Evolutionary conservation across 805 yeast species (phyloP), one percentile per base, ranked within the genome.

Genomic region (Teunomyces barrocoloradensis): DNA sequence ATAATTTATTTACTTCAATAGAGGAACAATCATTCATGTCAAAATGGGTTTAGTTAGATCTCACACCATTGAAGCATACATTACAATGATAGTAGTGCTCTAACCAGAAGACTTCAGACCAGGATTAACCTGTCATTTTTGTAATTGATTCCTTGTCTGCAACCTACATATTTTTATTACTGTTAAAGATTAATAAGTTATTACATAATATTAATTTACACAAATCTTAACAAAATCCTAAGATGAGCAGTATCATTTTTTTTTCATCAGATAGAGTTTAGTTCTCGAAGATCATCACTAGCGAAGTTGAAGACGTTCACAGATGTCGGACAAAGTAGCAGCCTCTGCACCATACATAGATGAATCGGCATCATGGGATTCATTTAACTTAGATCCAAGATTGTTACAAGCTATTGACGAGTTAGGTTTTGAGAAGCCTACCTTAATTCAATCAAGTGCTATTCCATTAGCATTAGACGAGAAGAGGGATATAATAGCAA

Each of bases 391-490:
- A 47, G 99, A 94, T 64, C 78, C 95, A 25, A 75, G 98, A 52
- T 73, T 94, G 39, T 63, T 81, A 34, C 97, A 92, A 64, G 96
- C 97, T 6, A 77, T 92, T 45, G 84, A 84, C 53, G 82, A 82
- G 57, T 68, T 85, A 37, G 96, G 96, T 3, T 90, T 84, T 71
- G 80, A 77, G 45, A 82, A 85, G 60, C 98, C 99, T 7, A 94
- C 98, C 1, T 76, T 89, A 48, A 86, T 94, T 46, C 99, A 94
- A 69, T 79, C 95, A 6, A 84, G 84, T 61, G 87, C 96, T n/a
- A 89, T 94, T 50, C 96, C 96, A 37, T 71, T 94, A 43, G 97
- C 99, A 0, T 69, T 94, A 45, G 87, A 89, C 53, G 94, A 92
- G 55, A 87, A 85, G 61, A 85, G 90, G 70, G 97, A 92, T 64